Percentiles rank a stretch among this genome's conserved stretches.
phyloP scores from a whole-genome alignment of 176 grass and related monocot genomes.

The Carex cristatella region DNA sequence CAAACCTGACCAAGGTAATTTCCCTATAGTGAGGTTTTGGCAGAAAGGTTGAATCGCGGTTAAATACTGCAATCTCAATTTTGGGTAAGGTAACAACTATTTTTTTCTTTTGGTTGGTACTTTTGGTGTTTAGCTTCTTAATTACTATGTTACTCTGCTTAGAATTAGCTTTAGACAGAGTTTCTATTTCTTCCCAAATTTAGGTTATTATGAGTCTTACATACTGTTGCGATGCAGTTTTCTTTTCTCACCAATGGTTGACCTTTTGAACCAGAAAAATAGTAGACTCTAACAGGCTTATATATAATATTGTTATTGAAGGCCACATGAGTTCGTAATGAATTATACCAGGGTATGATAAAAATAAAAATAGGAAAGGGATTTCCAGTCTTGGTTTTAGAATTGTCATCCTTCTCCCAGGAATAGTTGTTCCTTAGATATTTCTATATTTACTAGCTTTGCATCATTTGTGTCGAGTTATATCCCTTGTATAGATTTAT shows the following conservation, averaged over 20 bases:
- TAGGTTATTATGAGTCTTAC: not conserved
- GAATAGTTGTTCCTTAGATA: too few species aligned
- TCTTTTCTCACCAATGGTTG: not conserved
- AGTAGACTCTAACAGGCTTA: not conserved
- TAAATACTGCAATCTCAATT: not conserved
- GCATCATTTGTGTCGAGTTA: too few species aligned
- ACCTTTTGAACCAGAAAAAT: not conserved
- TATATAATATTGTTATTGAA: not conserved
- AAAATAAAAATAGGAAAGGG: not conserved
- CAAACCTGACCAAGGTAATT: conserved; percentile 99
- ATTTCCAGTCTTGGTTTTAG: not conserved
- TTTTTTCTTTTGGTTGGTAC: not conserved
- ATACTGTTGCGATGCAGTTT: not conserved
- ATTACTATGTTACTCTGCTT: not conserved
- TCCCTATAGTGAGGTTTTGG: conserved; percentile 86
- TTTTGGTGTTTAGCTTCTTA: not conserved
- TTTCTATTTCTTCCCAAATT: too few species aligned
- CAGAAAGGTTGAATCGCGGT: conserved; percentile 11
- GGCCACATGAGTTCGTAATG: not conserved
- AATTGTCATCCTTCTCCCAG: too few species aligned
- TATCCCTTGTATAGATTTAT: too few species aligned
- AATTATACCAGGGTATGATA: not conserved
- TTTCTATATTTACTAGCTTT: too few species aligned
- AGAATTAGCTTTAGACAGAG: not conserved
- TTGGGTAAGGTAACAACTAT: not conserved